Base-by-base conservation (phyloP, 495 filamentous ascomycete genomes). In the Diplogelasinospora grovesii region DNA sequence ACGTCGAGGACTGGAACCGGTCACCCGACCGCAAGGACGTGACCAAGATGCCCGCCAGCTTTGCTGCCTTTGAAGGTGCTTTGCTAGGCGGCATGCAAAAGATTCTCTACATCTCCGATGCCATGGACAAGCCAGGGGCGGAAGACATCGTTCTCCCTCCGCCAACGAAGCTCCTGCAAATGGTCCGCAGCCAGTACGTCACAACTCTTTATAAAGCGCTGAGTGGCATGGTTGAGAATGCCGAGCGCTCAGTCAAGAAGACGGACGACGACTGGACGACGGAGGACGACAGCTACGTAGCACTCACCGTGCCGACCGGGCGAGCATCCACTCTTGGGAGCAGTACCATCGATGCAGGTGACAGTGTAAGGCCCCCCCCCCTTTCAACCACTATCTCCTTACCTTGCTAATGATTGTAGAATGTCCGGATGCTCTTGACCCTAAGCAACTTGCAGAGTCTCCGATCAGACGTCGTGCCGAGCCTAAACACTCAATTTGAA, bases 151-250 rank as follows among this genome's bases (percentile, higher is more conserved):
- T 98, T 26, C 74, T 79, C 3, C 81, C 88, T 24, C 92, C 92
- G 2, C 78, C 84, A 16, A 66, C 79, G 8, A 97, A 96, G 57
- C 61, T 95, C 29, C 65, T 96, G 18, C 81, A 89, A 54, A 83
- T 83, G 74, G 87, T 95, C 14, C 75, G 88, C 36, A 78, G 73
- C 25, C 83, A 89, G 48, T 97, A 96, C 54, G 86, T 95, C 4
- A 85, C 80, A 3, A 90, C 87, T 27, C 70, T 98, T 25, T 95
- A 95, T 61, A 95, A 92, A 57, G 82, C 84, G 22, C 66, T 98
- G 3, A 87, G 86, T 51, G 92, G 90, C 3, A 85, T 98, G 75
- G 87, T 98, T 0, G 92, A 96, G 61, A 95, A 92, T 61, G 90
- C 92, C 22, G 88, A 95, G 62, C 78, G 73, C 26, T 69, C 77